A percentile compares a stretch with the other conserved stretches of the same genome.
These are phyloP conservation scores for Zymoseptoria brevis DNA, from an alignment of 2,329 filamentous ascomycete genomes.

Conservation along the genomic window DNA sequence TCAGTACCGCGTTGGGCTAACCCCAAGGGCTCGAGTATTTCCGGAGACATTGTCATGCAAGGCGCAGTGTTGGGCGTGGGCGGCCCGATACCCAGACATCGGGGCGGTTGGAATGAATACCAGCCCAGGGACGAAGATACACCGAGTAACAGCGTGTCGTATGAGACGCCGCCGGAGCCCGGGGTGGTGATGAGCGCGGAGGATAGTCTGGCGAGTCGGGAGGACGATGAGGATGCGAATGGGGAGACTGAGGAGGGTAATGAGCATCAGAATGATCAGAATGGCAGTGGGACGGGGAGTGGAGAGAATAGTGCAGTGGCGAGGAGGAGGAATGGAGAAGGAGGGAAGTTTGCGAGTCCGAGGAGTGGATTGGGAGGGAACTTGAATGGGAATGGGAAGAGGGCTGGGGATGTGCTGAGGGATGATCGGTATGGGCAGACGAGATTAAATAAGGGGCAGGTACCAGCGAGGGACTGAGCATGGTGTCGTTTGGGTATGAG, in stretches of 20 bases:
- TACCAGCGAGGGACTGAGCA: background rate
- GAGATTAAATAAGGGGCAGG: background rate
- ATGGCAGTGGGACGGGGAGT: background rate
- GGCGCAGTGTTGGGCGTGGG: constrained; percentile 20
- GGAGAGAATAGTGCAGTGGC: background rate
- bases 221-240: constrained; percentile 14
- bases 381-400: background rate
- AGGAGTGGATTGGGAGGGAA: background rate
- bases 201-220: constrained; percentile 10
- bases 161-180: constrained; percentile 25
- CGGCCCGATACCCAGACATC: constrained; percentile 19
- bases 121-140: background rate
- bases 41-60: constrained; percentile 23
- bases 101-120: background rate
- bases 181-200: constrained; percentile 20
- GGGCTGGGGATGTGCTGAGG: background rate
- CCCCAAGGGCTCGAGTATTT: background rate
- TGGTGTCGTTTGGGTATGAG: background rate
- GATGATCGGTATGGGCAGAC: background rate
- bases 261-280: background rate
- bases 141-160: constrained; percentile 7
- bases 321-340: background rate
- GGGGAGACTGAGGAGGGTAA: constrained; percentile 16
- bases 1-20: background rate
- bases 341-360: background rate